Percentiles rank a stretch among this genome's conserved stretches.
Conservation (phyloP, 768 basidiomycete species). For the Dioszegia crocea region DNA sequence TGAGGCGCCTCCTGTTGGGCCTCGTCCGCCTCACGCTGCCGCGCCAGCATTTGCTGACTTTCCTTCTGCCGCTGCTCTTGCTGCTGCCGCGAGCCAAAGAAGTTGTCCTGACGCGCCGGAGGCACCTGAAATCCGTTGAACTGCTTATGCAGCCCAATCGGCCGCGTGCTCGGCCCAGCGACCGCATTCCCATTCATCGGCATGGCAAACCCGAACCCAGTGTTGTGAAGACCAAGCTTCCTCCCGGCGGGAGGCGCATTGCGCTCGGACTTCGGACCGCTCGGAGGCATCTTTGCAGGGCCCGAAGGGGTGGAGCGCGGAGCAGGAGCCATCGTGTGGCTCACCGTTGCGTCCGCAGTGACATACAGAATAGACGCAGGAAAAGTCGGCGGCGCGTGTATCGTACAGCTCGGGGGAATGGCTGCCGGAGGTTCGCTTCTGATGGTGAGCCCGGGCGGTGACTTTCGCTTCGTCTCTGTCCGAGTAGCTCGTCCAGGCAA, state of each 20-base stretch:
- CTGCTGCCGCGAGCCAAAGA: background rate
- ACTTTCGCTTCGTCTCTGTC: no score
- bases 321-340: constrained; percentile 3
- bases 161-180: constrained; percentile 1
- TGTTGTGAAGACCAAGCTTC: no score
- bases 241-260: background rate
- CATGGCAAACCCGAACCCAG: background rate
- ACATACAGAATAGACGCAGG: background rate
- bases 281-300: constrained; percentile 2
- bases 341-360: background rate
- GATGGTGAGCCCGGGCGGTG: no score
- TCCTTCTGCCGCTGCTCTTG: background rate
- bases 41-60: no score
- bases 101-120: background rate
- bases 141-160: background rate
- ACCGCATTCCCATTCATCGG: background rate
- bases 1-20: no score
- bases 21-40: no score
- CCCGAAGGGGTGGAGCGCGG: background rate
- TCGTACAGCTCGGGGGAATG: no score
- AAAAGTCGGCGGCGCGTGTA: background rate
- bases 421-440: no score
- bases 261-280: constrained; percentile 3
- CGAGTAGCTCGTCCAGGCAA: no score
- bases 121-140: background rate